phyloP scores from a whole-genome alignment of 1,139 yeast genomes.

The Saccharomyces hybrid region DNA sequence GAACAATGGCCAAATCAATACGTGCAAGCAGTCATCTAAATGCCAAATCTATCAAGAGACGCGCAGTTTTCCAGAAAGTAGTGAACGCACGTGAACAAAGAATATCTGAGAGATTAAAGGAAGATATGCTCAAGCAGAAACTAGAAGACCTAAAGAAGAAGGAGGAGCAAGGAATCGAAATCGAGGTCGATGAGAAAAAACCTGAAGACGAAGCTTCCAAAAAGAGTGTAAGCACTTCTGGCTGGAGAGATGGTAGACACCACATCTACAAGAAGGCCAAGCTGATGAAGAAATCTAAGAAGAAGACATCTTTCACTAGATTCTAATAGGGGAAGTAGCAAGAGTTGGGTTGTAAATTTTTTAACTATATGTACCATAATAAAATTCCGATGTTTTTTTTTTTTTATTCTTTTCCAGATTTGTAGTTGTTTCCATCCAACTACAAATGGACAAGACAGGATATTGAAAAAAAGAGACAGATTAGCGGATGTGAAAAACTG shows the following conservation, averaged over 20 bases:
- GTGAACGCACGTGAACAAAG: slow-evolving; percentile 65
- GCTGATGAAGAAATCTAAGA: slow-evolving; percentile 42
- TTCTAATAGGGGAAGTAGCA: slow-evolving; percentile 8
- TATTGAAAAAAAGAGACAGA: neutral
- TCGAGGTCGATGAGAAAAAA: slow-evolving; percentile 24
- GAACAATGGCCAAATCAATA: slow-evolving; percentile 74
- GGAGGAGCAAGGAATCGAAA: slow-evolving; percentile 24
- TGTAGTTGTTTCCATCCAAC: neutral
- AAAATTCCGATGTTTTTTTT: neutral
- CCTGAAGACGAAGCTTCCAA: slow-evolving; percentile 21
- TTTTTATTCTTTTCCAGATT: no score
- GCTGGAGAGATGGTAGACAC: slow-evolving; percentile 77
- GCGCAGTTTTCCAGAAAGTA: slow-evolving; percentile 56
- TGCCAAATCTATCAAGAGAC: slow-evolving; percentile 70
- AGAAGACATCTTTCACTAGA: slow-evolving; percentile 26
- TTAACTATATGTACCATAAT: neutral
- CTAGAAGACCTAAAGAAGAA: slow-evolving; percentile 26
- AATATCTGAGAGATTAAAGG: slow-evolving; percentile 50
- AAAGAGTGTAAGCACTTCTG: slow-evolving; percentile 57
- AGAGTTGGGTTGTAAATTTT: neutral
- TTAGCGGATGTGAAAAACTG: neutral
- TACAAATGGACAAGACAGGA: neutral
- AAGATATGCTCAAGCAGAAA: slow-evolving; percentile 41
- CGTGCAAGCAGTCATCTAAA: slow-evolving; percentile 75
- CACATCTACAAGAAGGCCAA: slow-evolving; percentile 56